Base-by-base conservation (phyloP, 208 protist species). In the Phytomonas francai region DNA sequence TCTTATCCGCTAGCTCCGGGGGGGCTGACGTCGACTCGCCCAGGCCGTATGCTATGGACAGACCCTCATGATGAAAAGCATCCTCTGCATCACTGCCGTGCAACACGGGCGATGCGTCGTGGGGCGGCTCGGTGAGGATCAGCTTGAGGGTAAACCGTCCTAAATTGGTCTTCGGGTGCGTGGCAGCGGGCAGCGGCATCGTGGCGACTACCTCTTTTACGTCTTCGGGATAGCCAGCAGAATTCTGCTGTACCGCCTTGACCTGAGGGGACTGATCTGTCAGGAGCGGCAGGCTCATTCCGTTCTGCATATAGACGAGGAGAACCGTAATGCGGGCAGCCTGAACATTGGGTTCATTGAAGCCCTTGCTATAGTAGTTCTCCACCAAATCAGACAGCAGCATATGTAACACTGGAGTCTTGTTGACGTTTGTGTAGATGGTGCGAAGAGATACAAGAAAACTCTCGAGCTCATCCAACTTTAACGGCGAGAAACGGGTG, bases 301-400 rank as follows among this genome's bases (percentile, higher is more conserved):
- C 89, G 51, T 72, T 59, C 74, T 94, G 89, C 57, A 92, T 65
- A 59, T 88, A 78, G 11, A 83, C 84, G 3, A 92, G 63, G 29
- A 94, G 72, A 19, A 94, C 82, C 34, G 81, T 89, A 22, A 85
- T 64, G 51, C 85, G 79, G 34, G 89, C 89, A 9, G 74, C 71
- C 31, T 81, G 72, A 64, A 83, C 82, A 60, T 76, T 71, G 1
- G 79, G 63, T 25, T 74, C 77, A 0, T 65, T 68, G 22, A 68
- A 12, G 36, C 19, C 6, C 16, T 56, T 59, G 27, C 2, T 34
- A 60, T 83, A 86, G 36, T 67, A 68, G 1, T 51, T 62, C 45
- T 68, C 66, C 22, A 84, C 70, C 29, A 94, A 57, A 25, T 71
- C 68, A 0, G 76, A 78, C 25, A 94, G 70, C 11, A 85, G 62